These are phyloP conservation scores for Halophytophthora batemanensis DNA, from an alignment of 352 stramenopile species.

Conservation along the genomic window DNA sequence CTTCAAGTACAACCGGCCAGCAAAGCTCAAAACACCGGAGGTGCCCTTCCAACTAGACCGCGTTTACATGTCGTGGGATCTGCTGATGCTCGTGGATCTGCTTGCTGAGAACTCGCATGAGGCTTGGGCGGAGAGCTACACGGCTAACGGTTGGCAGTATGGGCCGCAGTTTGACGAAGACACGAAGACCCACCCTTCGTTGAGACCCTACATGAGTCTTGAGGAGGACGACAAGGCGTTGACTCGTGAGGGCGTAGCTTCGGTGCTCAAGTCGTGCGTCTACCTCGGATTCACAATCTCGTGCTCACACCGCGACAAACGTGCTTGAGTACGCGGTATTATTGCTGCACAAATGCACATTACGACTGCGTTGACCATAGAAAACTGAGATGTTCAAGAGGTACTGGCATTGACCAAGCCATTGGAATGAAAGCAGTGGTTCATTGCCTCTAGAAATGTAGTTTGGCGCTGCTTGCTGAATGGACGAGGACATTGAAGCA, in stretches of 20 bases:
- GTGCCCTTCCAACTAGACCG: slow-evolving; percentile 31
- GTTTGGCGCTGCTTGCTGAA: background rate
- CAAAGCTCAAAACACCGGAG: slow-evolving; percentile 17
- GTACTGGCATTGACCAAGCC: no score
- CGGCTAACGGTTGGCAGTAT: slow-evolving; percentile 35
- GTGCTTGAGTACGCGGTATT: slow-evolving; percentile 2
- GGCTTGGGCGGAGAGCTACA: slow-evolving; percentile 56
- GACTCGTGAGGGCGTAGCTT: slow-evolving; percentile 41
- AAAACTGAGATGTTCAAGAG: no score
- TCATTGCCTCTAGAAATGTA: no score
- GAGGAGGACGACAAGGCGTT: slow-evolving; percentile 50
- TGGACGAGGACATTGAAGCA: no score
- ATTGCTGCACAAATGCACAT: background rate
- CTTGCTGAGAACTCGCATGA: slow-evolving; percentile 71
- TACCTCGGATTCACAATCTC: slow-evolving; percentile 48
- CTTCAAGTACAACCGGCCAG: slow-evolving; percentile 17
- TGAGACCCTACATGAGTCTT: slow-evolving; percentile 59
- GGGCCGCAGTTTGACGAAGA: slow-evolving; percentile 37
- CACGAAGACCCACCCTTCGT: slow-evolving; percentile 46
- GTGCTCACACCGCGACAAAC: slow-evolving; percentile 18
- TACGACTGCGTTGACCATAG: background rate
- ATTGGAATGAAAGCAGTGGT: no score
- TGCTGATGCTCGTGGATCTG: slow-evolving; percentile 65
- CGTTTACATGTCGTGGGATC: slow-evolving; percentile 50
- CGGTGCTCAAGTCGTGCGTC: slow-evolving; percentile 53